Percentiles rank a stretch among this genome's conserved stretches.
Evolutionary conservation across 331 rosid species (phyloP).

Genomic region (Acacia concinna): DNA sequence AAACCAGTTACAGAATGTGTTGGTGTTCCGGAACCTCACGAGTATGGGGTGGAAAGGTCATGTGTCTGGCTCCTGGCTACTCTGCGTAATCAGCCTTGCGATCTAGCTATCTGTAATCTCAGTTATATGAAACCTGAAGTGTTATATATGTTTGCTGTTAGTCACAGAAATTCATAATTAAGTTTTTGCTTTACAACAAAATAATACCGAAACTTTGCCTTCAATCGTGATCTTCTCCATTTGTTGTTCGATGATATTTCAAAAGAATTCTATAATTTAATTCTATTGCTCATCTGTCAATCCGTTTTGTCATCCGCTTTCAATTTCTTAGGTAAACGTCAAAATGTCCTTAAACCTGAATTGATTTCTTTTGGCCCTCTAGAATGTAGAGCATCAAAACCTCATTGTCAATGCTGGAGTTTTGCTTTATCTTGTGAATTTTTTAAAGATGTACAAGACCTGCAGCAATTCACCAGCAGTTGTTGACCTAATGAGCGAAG

Average conservation of each 20-base stretch:
- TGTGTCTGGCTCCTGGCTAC: constrained; percentile 43
- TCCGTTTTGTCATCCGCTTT: not conserved
- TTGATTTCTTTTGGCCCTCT: not conserved
- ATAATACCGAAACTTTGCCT: not conserved
- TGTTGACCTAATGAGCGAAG: constrained; percentile 62
- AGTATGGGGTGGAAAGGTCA: constrained; percentile 43
- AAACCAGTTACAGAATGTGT: not conserved
- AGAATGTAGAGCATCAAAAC: constrained; percentile 83
- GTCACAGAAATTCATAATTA: not conserved
- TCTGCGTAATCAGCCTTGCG: no score
- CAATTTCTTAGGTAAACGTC: not conserved
- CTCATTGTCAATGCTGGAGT: constrained; percentile 74
- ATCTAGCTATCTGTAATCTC: no score
- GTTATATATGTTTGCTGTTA: not conserved
- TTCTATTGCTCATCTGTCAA: not conserved
- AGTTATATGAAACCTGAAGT: not conserved
- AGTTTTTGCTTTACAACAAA: no score
- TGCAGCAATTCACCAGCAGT: constrained; percentile 40
- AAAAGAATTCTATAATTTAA: not conserved
- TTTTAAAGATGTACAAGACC: constrained; percentile 54
- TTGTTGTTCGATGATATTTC: not conserved
- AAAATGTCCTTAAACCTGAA: not conserved
- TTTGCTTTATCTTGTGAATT: constrained; percentile 59
- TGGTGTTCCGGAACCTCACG: not conserved
- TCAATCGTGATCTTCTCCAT: not conserved